A percentile compares a stretch with the other conserved stretches of the same genome.
phyloP scores from a whole-genome alignment of 805 yeast genomes.

The Saccharomycopsis sp. region DNA sequence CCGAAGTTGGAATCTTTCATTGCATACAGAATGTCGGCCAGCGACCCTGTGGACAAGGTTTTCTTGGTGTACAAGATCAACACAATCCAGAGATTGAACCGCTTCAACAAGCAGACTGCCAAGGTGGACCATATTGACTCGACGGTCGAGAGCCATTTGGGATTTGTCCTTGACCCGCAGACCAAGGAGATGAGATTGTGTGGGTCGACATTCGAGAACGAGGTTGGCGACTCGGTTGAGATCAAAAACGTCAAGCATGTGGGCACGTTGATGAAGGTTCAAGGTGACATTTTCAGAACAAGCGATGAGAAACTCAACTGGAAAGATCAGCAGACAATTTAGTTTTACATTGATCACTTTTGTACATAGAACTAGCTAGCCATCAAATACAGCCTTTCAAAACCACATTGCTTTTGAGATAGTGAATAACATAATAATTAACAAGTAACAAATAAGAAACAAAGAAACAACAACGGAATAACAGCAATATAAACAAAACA shows the following conservation, averaged over 20 bases:
- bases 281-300: constrained; percentile 29
- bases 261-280: constrained; percentile 26
- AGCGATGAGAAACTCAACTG: constrained; percentile 11
- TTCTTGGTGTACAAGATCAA: constrained; percentile 57
- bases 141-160: constrained; percentile 51
- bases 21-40: constrained; percentile 50
- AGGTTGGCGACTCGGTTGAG: constrained; percentile 32
- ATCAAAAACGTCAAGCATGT: constrained; percentile 23
- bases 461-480: neutral
- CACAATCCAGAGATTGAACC: constrained; percentile 50
- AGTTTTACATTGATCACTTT: neutral
- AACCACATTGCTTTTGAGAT: neutral
- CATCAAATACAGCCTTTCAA: too few relatives aligned
- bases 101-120: constrained; percentile 36
- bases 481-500: constrained; percentile 1
- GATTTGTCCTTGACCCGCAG: constrained; percentile 53
- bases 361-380: too few relatives aligned
- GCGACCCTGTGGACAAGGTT: constrained; percentile 40
- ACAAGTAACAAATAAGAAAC: neutral
- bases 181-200: constrained; percentile 49
- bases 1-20: constrained; percentile 71
- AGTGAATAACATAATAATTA: neutral
- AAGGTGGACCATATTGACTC: constrained; percentile 40
- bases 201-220: constrained; percentile 59
- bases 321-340: neutral